Percentiles rank a stretch among this genome's conserved stretches.
These are phyloP conservation scores for Quercus aquifolioides DNA, from an alignment of 306 rosid genomes.

Conservation along the genomic window DNA sequence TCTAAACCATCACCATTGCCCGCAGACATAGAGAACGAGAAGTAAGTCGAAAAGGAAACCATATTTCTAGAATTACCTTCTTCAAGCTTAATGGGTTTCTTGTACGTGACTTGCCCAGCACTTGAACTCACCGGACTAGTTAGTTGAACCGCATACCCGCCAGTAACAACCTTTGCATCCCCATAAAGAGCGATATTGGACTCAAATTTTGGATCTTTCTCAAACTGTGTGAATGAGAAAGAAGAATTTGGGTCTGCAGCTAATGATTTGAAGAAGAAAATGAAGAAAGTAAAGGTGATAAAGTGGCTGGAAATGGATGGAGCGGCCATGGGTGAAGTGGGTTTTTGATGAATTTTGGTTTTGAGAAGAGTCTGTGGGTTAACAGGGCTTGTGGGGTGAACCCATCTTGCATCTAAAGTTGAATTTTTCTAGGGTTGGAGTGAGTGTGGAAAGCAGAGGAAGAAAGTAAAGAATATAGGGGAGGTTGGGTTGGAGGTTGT, in stretches of 20 bases:
- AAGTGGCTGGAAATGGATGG: constrained; percentile 37
- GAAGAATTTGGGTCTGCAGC: constrained; percentile 40
- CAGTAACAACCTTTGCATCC: constrained; percentile 55
- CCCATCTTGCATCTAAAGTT: constrained; percentile 47
- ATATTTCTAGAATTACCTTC: constrained; percentile 52
- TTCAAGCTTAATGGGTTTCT: constrained; percentile 62
- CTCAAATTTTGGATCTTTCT: constrained; percentile 47
- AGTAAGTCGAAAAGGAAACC: constrained; percentile 66
- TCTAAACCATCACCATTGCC: constrained; percentile 60
- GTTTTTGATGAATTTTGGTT: constrained; percentile 41
- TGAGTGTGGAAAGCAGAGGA: constrained; percentile 41
- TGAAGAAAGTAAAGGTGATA: constrained; percentile 28
- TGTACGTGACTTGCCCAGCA: constrained; percentile 54
- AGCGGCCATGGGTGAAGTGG: constrained; percentile 64
- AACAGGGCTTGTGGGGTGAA: constrained; percentile 36
- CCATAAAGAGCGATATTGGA: constrained; percentile 59
- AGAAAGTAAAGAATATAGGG: constrained; percentile 62
- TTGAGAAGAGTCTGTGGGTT: constrained; percentile 11
- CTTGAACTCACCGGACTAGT: constrained; percentile 39
- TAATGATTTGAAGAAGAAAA: constrained; percentile 45
- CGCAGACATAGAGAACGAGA: constrained; percentile 57
- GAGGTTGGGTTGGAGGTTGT: constrained; percentile 62
- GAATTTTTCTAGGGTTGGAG: constrained; percentile 62
- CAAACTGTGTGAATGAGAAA: constrained; percentile 60
- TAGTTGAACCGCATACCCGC: constrained; percentile 57